A percentile compares a stretch with the other conserved stretches of the same genome.
Evolutionary conservation across 116 monocot species (phyloP).

Genomic region (Posidonia oceanica): DNA sequence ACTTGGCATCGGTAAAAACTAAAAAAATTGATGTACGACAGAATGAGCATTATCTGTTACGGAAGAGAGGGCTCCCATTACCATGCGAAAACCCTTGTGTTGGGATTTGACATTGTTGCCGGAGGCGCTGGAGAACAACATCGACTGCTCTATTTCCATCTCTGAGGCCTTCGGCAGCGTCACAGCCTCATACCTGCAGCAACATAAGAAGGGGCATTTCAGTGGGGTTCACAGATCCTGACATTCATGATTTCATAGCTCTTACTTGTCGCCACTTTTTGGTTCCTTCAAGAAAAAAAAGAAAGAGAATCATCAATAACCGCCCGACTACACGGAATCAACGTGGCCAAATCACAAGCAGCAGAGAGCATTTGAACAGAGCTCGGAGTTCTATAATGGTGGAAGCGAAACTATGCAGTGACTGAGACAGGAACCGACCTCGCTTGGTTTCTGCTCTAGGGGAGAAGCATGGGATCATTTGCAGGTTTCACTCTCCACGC

Average conservation of each 20-base stretch:
- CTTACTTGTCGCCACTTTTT: too few species aligned
- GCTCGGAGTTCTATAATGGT: not conserved
- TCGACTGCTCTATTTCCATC: slow-evolving; percentile 30
- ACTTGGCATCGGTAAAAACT: too few species aligned
- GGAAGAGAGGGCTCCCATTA: not conserved
- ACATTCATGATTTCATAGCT: too few species aligned
- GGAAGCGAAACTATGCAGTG: not conserved
- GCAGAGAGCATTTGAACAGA: not conserved
- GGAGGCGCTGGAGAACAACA: slow-evolving; percentile 28
- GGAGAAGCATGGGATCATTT: slow-evolving; percentile 40
- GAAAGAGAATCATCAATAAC: too few species aligned
- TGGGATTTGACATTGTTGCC: slow-evolving; percentile 20
- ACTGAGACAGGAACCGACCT: slow-evolving; percentile 23
- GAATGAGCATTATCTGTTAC: too few species aligned
- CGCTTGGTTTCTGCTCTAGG: slow-evolving; percentile 63
- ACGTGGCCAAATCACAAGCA: not conserved
- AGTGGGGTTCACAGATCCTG: not conserved
- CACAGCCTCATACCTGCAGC: slow-evolving; percentile 63
- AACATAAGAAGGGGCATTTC: not conserved
- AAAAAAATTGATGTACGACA: too few species aligned
- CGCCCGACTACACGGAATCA: too few species aligned
- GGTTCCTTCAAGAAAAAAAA: too few species aligned
- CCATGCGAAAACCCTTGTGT: slow-evolving; percentile 32
- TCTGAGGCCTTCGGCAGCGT: slow-evolving; percentile 44
- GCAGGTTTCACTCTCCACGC: slow-evolving; percentile 45